Base-by-base conservation (phyloP, 768 basidiomycete genomes). In the Lentinula detonsa region DNA sequence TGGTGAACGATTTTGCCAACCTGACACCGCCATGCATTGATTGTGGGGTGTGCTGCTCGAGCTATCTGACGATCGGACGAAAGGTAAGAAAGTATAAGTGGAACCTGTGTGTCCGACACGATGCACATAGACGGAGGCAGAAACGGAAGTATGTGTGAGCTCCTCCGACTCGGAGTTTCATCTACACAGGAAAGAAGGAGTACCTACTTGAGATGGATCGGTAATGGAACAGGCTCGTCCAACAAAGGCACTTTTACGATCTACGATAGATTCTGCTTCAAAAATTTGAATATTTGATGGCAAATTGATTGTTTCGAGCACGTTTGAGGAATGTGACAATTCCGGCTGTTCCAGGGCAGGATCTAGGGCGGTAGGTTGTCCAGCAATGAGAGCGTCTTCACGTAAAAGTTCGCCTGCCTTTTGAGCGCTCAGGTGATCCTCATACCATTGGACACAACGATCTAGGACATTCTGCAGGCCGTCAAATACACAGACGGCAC, bases 161-260 rank as follows among this genome's bases (percentile, higher is more conserved):
- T 39, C 15, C 8, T 49, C 21, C 46, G 43, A 54, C 9, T 21
- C 53, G 18, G 35, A 35, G 33, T 51, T 51, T 18, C 48, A 33
- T n/a, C 28, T 13, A 40, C 28, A 28, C 28, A 28, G 28, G 33
- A 50, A 11, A 35, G 16, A 21, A 31, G 45, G 23, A 51, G 52
- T 31, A 66, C 66, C 51, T 69, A 90, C 92, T 78, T 94, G 84
- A 5, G 85, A 81, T 1, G 91, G 90, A 72, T 92, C 80, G 5
- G 85, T 83, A 68, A 96, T 88, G 48, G 76, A 76, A 71, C 92
- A 93, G 0, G 93, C 93, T 21, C 93, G 83, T 8, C 94, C 95
- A 7, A 96, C 78, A 67, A 98, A 97, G 0, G 80, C 78, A 63
- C 90, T 93, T 71, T 90, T 95, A 31, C 94, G 80, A 71, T 96